Percentiles rank a stretch among this genome's conserved stretches.
Evolutionary conservation across 2,329 filamentous ascomycete species (phyloP).

Genomic region (Aureobasidium namibiae): DNA sequence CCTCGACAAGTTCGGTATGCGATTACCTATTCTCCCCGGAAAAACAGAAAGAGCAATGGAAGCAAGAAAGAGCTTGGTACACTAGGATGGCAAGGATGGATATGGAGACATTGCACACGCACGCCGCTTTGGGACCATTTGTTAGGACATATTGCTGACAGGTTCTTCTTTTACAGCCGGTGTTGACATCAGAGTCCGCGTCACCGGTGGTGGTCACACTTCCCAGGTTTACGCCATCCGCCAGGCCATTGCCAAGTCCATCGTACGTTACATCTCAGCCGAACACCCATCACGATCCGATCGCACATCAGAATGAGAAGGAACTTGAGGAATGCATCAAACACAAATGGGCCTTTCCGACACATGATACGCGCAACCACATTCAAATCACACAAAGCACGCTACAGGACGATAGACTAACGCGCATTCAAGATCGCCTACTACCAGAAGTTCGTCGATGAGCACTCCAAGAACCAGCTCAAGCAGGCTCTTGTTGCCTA

Average conservation of each 20-base stretch:
- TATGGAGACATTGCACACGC: not conserved
- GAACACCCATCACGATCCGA: not conserved
- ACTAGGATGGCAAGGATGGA: not conserved
- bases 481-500: constrained; percentile 95
- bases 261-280: constrained; percentile 41
- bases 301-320: not conserved
- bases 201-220: constrained; percentile 93
- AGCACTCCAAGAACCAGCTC: constrained; percentile 99
- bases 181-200: constrained; percentile 96
- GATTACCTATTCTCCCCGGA: not conserved
- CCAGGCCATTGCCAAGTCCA: constrained; percentile 96
- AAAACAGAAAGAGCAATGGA: constrained; percentile 1
- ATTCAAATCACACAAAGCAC: not conserved
- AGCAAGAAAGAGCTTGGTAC: constrained; percentile 4
- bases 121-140: not conserved
- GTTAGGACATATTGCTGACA: constrained; percentile 7
- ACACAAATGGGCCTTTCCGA: not conserved
- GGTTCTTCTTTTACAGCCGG: constrained; percentile 41
- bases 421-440: constrained; percentile 56
- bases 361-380: not conserved
- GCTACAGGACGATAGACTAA: not conserved
- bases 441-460: constrained; percentile 99
- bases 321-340: not conserved
- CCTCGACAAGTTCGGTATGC: constrained; percentile 81
- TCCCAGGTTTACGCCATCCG: constrained; percentile 98